Percentiles rank a stretch among this genome's conserved stretches.
Evolutionary conservation across 768 basidiomycete species (phyloP).

Genomic region (Lactarius sp.): DNA sequence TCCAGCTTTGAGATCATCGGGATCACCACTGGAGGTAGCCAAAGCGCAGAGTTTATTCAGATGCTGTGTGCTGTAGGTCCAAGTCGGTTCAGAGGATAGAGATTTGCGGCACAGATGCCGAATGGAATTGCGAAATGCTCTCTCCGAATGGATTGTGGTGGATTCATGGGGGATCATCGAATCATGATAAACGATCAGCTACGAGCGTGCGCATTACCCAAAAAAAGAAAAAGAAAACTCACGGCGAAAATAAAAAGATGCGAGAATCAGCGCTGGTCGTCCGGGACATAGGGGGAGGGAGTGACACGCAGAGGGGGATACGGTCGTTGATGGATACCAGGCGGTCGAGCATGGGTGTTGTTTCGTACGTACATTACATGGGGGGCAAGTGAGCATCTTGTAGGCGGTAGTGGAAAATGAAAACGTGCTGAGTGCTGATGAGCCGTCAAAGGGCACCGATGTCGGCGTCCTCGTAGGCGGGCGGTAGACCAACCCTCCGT

Average conservation of each 20-base stretch:
- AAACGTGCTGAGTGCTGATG: slow-evolving; percentile 55
- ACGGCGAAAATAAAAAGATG: background rate
- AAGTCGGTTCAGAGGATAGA: slow-evolving; percentile 45
- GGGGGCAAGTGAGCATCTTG: background rate
- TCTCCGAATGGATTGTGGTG: slow-evolving; percentile 43
- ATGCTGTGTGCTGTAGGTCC: too few relatives aligned
- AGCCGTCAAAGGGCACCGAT: slow-evolving; percentile 82
- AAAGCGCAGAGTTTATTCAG: too few relatives aligned
- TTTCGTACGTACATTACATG: slow-evolving; percentile 15
- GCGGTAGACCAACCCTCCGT: slow-evolving; percentile 74
- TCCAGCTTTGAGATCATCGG: too few relatives aligned
- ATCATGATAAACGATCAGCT: background rate
- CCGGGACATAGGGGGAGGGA: slow-evolving; percentile 15
- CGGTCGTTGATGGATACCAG: slow-evolving; percentile 94
- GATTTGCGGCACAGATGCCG: slow-evolving; percentile 84
- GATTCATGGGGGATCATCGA: background rate
- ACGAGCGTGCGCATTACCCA: background rate
- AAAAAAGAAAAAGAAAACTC: background rate
- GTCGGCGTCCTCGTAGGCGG: slow-evolving; percentile 77
- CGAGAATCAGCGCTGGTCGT: slow-evolving; percentile 13
- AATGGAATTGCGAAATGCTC: slow-evolving; percentile 94
- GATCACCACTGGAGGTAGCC: too few relatives aligned
- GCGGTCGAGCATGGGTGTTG: slow-evolving; percentile 95
- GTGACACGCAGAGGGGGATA: slow-evolving; percentile 60
- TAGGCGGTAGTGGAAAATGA: too few relatives aligned